Conservation (phyloP, 495 filamentous ascomycete genomes). For the Pyrenopolyporus hunteri region DNA sequence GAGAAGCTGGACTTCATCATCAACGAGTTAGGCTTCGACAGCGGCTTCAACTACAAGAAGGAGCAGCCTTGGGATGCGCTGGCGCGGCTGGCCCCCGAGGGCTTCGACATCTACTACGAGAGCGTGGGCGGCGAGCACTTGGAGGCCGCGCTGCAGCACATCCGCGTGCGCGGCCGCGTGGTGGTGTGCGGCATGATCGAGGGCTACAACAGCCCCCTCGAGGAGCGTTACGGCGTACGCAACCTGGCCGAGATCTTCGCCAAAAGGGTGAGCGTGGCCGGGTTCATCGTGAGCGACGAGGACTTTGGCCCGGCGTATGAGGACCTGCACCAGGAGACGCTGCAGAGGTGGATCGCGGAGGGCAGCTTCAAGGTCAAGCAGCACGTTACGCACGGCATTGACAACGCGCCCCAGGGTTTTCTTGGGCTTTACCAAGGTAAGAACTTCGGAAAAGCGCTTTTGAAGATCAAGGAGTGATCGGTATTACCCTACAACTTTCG, state of each 20-base stretch:
- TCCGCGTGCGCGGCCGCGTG: constrained; percentile 75
- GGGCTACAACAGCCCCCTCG: constrained; percentile 70
- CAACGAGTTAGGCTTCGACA: constrained; percentile 70
- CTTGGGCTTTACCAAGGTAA: constrained; percentile 81
- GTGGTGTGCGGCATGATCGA: constrained; percentile 66
- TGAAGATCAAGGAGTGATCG: constrained; percentile 66
- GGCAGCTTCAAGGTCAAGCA: constrained; percentile 77
- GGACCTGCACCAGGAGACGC: constrained; percentile 77
- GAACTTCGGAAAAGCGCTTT: constrained; percentile 91
- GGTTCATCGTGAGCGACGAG: constrained; percentile 71
- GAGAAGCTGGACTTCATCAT: constrained; percentile 72
- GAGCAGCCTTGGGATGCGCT: constrained; percentile 72
- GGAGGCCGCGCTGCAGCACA: constrained; percentile 69
- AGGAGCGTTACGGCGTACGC: constrained; percentile 69
- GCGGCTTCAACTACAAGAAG: constrained; percentile 72
- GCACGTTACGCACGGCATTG: constrained; percentile 78
- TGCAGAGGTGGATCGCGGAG: constrained; percentile 83
- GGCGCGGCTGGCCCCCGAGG: constrained; percentile 73
- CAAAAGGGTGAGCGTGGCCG: constrained; percentile 61
- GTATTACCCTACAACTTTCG: too few species aligned
- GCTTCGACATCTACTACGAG: constrained; percentile 93
- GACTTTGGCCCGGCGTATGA: constrained; percentile 72
- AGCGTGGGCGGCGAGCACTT: constrained; percentile 91
- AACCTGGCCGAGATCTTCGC: constrained; percentile 62
- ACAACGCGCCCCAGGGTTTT: constrained; percentile 76